Percentiles rank a stretch among this genome's conserved stretches.
phyloP scores from a whole-genome alignment of 495 filamentous ascomycete genomes.

The Corynascus novoguineensis region DNA sequence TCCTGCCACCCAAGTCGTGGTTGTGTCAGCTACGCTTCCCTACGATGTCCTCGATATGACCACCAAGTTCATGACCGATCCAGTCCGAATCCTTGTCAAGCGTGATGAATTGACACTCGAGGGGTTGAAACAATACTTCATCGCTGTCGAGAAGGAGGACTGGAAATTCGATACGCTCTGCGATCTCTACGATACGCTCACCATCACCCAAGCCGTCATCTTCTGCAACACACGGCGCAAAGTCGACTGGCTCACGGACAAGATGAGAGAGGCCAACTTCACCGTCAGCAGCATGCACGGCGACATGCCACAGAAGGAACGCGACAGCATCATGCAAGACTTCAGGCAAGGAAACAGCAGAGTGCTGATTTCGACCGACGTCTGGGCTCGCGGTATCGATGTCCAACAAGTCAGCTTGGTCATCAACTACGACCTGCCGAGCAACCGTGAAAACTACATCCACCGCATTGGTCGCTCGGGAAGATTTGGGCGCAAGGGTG shows the following conservation, averaged over 20 bases:
- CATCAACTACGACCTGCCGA: slow-evolving; percentile 98
- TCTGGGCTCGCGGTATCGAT: slow-evolving; percentile 97
- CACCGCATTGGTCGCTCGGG: slow-evolving; percentile 98
- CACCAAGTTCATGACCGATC: slow-evolving; percentile 99
- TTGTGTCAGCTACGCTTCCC: slow-evolving; percentile 95
- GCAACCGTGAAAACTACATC: slow-evolving; percentile 99
- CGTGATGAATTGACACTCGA: slow-evolving; percentile 98
- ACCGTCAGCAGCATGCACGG: slow-evolving; percentile 99
- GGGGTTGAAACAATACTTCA: slow-evolving; percentile 99
- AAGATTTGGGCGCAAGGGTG: slow-evolving; percentile 99
- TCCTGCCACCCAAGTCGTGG: slow-evolving; percentile 94
- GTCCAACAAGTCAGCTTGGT: slow-evolving; percentile 98
- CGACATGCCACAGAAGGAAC: slow-evolving; percentile 95
- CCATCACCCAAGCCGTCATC: slow-evolving; percentile 98
- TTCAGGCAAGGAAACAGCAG: slow-evolving; percentile 96
- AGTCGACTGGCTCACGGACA: slow-evolving; percentile 99
- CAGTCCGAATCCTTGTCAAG: slow-evolving; percentile 98
- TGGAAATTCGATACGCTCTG: slow-evolving; percentile 99
- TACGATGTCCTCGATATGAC: slow-evolving; percentile 99
- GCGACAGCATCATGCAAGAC: slow-evolving; percentile 99
- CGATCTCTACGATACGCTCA: slow-evolving; percentile 97
- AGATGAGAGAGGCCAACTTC: slow-evolving; percentile 96
- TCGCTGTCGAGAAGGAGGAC: slow-evolving; percentile 99
- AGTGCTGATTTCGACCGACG: slow-evolving; percentile 95
- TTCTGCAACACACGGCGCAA: slow-evolving; percentile 99